A percentile compares a stretch with the other conserved stretches of the same genome.
Evolutionary conservation across 768 basidiomycete genomes (phyloP).

Genomic region (Leccinum uliginosum): DNA sequence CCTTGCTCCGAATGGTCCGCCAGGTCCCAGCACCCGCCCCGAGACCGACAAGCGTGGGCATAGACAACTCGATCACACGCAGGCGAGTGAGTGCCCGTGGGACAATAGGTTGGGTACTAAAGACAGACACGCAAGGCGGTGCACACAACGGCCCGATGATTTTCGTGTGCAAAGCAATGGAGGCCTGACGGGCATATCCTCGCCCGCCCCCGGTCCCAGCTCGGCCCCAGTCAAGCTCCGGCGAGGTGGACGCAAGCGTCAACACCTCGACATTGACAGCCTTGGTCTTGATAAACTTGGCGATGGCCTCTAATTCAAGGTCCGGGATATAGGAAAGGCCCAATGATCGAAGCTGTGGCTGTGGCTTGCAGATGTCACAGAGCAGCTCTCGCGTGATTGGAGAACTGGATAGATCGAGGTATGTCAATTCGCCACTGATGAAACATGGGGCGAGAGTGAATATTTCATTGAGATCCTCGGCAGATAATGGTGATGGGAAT

Average conservation of each 20-base stretch:
- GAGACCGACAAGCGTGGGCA: slow-evolving; percentile 62
- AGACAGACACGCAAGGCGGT: slow-evolving; percentile 68
- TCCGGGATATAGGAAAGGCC: slow-evolving; percentile 84
- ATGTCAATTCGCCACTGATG: slow-evolving; percentile 64
- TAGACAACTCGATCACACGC: slow-evolving; percentile 83
- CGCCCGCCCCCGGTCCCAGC: slow-evolving; percentile 29
- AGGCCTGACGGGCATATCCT: slow-evolving; percentile 59
- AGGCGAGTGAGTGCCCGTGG: slow-evolving; percentile 58
- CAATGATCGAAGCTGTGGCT: slow-evolving; percentile 76
- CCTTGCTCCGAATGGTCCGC: slow-evolving; percentile 89
- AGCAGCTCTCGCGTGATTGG: slow-evolving; percentile 61
- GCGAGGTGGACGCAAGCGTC: slow-evolving; percentile 71
- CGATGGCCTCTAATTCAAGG: slow-evolving; percentile 60
- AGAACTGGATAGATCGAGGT: slow-evolving; percentile 87
- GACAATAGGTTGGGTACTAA: slow-evolving; percentile 30
- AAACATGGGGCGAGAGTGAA: slow-evolving; percentile 78
- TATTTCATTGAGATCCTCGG: slow-evolving; percentile 62
- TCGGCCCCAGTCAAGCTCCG: slow-evolving; percentile 62
- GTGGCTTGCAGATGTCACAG: slow-evolving; percentile 48
- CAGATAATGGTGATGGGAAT: slow-evolving; percentile 67
- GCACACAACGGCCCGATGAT: slow-evolving; percentile 78
- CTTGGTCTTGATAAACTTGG: slow-evolving; percentile 63
- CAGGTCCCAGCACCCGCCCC: slow-evolving; percentile 81
- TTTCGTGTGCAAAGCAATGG: slow-evolving; percentile 70
- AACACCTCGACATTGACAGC: slow-evolving; percentile 81